phyloP scores from a whole-genome alignment of 23 red algal species.

The Gracilaria caudata region DNA sequence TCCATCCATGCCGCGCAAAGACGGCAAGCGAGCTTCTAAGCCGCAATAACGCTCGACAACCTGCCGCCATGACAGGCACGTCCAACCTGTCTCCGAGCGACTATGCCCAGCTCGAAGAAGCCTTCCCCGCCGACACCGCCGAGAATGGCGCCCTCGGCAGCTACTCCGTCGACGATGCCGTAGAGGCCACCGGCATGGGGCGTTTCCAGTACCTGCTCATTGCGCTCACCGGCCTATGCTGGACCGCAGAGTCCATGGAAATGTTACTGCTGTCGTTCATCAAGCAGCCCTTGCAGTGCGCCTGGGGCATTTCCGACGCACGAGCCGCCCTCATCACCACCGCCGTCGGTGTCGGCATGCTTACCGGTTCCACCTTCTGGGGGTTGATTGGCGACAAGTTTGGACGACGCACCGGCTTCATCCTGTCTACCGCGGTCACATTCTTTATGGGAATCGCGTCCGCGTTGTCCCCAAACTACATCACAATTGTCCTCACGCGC shows the following conservation, averaged over 20 bases:
- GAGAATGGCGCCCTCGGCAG: background rate
- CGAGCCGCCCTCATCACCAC: conserved; percentile 59
- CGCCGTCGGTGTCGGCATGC: conserved; percentile 55
- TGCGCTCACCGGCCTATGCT: conserved; percentile 41
- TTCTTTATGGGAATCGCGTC: conserved; percentile 48
- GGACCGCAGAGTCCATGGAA: conserved; percentile 78
- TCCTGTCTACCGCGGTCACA: conserved; percentile 50
- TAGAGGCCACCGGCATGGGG: conserved; percentile 53
- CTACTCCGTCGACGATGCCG: conserved; percentile 60
- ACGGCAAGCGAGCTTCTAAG: too few relatives aligned
- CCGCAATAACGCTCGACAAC: background rate
- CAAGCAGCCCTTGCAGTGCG: conserved; percentile 61
- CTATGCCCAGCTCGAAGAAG: background rate
- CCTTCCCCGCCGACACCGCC: background rate
- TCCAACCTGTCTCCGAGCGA: background rate
- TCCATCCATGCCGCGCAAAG: too few relatives aligned
- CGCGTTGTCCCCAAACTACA: conserved; percentile 44
- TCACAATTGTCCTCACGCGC: conserved; percentile 28
- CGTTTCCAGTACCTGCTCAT: conserved; percentile 61
- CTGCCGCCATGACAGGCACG: background rate
- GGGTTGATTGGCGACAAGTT: conserved; percentile 46
- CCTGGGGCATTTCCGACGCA: conserved; percentile 56
- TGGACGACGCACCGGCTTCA: conserved; percentile 44
- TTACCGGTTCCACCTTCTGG: conserved; percentile 43
- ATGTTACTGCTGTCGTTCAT: conserved; percentile 73